Conservation (phyloP, 2,329 filamentous ascomycete species). For the Bretziella fagacearum region DNA sequence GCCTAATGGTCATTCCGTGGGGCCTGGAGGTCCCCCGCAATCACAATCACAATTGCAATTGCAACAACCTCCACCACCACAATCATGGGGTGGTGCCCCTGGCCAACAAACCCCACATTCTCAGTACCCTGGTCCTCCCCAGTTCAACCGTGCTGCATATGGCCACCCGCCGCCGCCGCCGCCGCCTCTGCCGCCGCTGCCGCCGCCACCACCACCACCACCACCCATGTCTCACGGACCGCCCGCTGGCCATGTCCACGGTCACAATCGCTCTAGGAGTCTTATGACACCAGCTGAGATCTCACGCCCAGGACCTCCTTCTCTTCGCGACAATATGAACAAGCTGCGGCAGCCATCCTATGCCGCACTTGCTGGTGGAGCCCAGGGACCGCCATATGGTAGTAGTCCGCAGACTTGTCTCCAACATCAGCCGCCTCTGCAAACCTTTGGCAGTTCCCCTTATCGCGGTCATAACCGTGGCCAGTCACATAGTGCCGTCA, state of each 20-base stretch:
- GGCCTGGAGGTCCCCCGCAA: not conserved
- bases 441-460: not conserved
- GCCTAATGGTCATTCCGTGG: constrained; percentile 1
- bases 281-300: constrained; percentile 14
- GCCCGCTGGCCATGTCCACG: not conserved
- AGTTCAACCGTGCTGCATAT: constrained; percentile 2
- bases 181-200: not conserved
- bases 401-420: not conserved
- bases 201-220: not conserved
- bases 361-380: not conserved
- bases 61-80: no score
- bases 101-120: not conserved
- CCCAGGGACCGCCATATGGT: not conserved
- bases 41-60: no score
- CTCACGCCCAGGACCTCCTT: constrained; percentile 6
- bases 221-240: not conserved
- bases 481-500: constrained; percentile 11
- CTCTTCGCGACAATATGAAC: constrained; percentile 12
- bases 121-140: not conserved
- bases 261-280: constrained; percentile 12
- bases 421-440: not conserved
- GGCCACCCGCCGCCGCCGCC: not conserved
- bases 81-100: no score
- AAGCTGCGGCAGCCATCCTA: constrained; percentile 9
- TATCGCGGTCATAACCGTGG: constrained; percentile 9